phyloP scores from a whole-genome alignment of 345 rosid genomes.

The Aquilaria sinensis region DNA sequence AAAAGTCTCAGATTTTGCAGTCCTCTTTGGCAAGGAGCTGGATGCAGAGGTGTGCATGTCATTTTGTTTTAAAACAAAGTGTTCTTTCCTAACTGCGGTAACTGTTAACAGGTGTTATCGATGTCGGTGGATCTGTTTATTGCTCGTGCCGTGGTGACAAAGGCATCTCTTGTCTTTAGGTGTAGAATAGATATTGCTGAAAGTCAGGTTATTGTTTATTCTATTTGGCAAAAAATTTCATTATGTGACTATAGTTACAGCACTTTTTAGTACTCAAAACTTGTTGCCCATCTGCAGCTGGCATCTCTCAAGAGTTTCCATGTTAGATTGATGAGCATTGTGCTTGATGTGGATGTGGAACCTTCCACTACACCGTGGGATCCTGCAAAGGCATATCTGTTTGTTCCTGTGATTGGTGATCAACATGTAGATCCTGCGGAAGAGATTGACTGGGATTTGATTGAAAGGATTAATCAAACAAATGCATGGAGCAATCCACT shows the following conservation, averaged over 20 bases:
- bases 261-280: constrained; percentile 6
- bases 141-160: constrained; percentile 95
- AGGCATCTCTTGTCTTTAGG: constrained; percentile 92
- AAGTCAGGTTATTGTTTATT: constrained; percentile 53
- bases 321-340: constrained; percentile 97
- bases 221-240: neutral
- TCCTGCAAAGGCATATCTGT: constrained; percentile 96
- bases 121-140: constrained; percentile 99
- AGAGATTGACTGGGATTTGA: constrained; percentile 85
- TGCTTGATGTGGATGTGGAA: constrained; percentile 97
- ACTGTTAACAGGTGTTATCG: constrained; percentile 86
- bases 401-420: constrained; percentile 85
- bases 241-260: neutral
- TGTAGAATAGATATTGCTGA: constrained; percentile 62
- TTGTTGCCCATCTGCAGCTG: constrained; percentile 52
- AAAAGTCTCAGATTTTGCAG: constrained; percentile 83
- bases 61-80: constrained; percentile 2
- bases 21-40: constrained; percentile 97
- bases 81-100: constrained; percentile 8
- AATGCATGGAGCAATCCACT: constrained; percentile 92
- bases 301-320: constrained; percentile 88
- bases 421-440: constrained; percentile 51
- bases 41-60: constrained; percentile 87
- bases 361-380: constrained; percentile 99
- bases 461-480: constrained; percentile 49